Evolutionary conservation across 768 basidiomycete species (phyloP).

Genomic region (Sistotremastrum suecicum): DNA sequence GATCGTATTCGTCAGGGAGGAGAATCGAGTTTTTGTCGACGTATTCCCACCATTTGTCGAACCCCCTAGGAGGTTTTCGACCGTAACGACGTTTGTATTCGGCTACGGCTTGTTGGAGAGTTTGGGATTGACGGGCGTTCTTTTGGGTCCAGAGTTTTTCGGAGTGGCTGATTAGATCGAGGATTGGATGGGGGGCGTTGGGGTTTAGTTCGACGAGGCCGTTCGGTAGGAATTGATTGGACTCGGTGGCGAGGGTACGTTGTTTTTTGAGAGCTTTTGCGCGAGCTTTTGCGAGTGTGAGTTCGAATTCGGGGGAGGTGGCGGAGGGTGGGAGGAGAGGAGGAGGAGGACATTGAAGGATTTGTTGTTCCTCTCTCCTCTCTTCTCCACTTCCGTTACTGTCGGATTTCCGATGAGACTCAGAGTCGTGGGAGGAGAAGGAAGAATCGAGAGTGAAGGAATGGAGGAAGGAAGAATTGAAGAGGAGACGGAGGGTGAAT

Average conservation of each 20-base stretch:
- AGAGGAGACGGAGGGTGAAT: too few species aligned
- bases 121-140: constrained; percentile 21
- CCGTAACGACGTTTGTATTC: constrained; percentile 26
- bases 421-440: too few species aligned
- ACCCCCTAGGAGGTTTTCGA: constrained; percentile 27
- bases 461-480: too few species aligned
- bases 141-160: constrained; percentile 26
- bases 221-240: constrained; percentile 14
- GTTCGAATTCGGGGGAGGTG: too few species aligned
- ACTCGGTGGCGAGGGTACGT: constrained; percentile 21
- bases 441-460: too few species aligned
- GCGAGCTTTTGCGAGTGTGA: too few species aligned
- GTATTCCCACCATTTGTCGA: constrained; percentile 28
- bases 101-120: constrained; percentile 22
- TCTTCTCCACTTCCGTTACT: too few species aligned
- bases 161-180: constrained; percentile 24
- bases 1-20: constrained; percentile 34
- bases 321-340: too few species aligned
- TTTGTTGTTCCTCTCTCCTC: too few species aligned
- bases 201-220: constrained; percentile 25
- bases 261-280: too few species aligned
- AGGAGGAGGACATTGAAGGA: too few species aligned
- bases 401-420: too few species aligned
- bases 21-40: constrained; percentile 6
- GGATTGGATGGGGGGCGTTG: constrained; percentile 28